Conservation (phyloP, 371 early-diverging fungal species). For the Apophysomyces sp. region DNA sequence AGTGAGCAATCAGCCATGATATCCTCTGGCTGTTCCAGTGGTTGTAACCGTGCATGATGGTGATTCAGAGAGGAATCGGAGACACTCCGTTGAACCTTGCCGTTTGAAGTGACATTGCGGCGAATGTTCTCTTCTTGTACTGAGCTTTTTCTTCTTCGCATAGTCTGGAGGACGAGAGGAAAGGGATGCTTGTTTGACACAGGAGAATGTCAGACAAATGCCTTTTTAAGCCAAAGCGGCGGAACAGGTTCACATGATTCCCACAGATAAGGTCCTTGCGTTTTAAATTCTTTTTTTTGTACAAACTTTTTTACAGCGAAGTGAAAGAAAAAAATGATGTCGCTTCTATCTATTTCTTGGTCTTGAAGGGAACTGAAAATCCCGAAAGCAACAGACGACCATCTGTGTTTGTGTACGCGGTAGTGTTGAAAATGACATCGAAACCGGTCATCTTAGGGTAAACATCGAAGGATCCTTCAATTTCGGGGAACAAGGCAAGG, state of each 20-base stretch:
- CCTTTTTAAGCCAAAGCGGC: not conserved
- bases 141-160: not conserved
- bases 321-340: not conserved
- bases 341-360: conserved; percentile 18
- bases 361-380: conserved; percentile 84
- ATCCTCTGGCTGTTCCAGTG: conserved; percentile 21
- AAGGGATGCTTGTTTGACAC: not conserved
- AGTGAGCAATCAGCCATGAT: conserved; percentile 22
- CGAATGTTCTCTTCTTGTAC: too few relatives aligned
- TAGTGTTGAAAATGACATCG: conserved; percentile 83
- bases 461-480: conserved; percentile 92
- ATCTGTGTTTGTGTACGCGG: conserved; percentile 79
- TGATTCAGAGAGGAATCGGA: not conserved
- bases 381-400: conserved; percentile 87
- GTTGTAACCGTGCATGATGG: not conserved
- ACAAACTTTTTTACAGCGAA: conserved; percentile 1
- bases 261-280: not conserved
- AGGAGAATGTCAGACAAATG: not conserved
- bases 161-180: not conserved
- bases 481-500: conserved; percentile 92
- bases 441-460: conserved; percentile 89
- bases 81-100: not conserved
- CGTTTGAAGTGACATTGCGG: not conserved
- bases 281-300: not conserved
- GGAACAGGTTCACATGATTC: not conserved